A percentile compares a stretch with the other conserved stretches of the same genome.
phyloP scores from a whole-genome alignment of 345 rosid genomes.

The Gossypium arboreum region DNA sequence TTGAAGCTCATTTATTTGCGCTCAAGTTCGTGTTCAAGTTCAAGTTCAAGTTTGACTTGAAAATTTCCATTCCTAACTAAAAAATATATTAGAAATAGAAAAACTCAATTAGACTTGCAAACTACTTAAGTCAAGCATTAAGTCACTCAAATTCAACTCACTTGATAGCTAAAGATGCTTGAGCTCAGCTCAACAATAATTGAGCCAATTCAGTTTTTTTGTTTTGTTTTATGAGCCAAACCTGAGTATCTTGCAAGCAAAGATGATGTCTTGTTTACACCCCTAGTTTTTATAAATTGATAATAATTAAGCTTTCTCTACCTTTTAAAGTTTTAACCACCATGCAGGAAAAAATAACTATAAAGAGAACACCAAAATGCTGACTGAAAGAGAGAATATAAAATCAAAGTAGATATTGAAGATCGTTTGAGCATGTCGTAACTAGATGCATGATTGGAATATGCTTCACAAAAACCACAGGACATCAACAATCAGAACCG shows the following conservation, averaged over 20 bases:
- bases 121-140: not conserved
- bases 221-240: not conserved
- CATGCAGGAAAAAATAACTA: not conserved
- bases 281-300: not conserved
- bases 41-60: too few relatives aligned
- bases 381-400: not conserved
- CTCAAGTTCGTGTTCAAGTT: too few relatives aligned
- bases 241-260: not conserved
- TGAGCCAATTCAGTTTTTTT: not conserved
- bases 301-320: not conserved
- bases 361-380: not conserved
- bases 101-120: not conserved
- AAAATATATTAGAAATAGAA: not conserved
- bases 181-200: not conserved
- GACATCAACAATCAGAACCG: constrained; percentile 12
- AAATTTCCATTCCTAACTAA: too few relatives aligned
- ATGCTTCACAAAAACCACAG: constrained; percentile 10
- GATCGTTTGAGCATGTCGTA: not conserved
- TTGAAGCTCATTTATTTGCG: not conserved
- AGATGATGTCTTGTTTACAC: not conserved
- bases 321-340: not conserved
- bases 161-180: not conserved
- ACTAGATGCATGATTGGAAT: not conserved
- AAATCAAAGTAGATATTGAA: not conserved
- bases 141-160: not conserved